Base-by-base conservation (phyloP, 345 rosid species). In the Clausena lansium region DNA sequence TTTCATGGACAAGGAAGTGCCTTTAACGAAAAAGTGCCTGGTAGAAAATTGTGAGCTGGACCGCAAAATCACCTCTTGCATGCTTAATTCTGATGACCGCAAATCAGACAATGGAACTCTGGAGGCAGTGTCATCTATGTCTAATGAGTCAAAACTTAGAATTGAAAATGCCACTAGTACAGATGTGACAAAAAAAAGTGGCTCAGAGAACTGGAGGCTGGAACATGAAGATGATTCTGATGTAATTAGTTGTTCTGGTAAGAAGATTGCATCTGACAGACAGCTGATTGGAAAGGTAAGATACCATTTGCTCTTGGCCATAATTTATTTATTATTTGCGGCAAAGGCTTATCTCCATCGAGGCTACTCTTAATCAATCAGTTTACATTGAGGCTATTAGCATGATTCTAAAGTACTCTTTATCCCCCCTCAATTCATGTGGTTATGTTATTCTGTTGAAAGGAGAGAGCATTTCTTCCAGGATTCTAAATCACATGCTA, bases 281-380 rank as follows among this genome's bases (percentile, higher is more conserved):
- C 78, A 63, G 6, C 67, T 2, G 20, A 9, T 45, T 15, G 33
- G 41, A 72, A 71, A 78, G 84, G 86, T 84, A 79, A 81, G 73
- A 39, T 38, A 14, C 67, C 11, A 52, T 27, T 35, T 61, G 30
- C 45, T 59, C 60, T 33, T 57, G 9, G 20, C 50, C 5, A 1
- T 13, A 45, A 13, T 45, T 68, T 38, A 55, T 45, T n/a, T 9
- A 24, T 79, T 50, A 7, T 33, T 52, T 45, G 50, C 52, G 55
- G 50, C 14, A 33, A n/a, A 71, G 45, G 5, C 41, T 25, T 68
- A 24, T 36, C 70, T 66, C 52, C 32, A 22, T 47, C 45, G 20
- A 28, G 27, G 41, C 19, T 11, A 19, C 67, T 19, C 24, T 2
- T 25, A 60, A 60, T 60, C 30, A 60, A 58, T 58, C 32, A 4